Percentiles rank a stretch among this genome's conserved stretches.
Evolutionary conservation across 768 basidiomycete genomes (phyloP).

Genomic region (Tricholoma saponaceum): DNA sequence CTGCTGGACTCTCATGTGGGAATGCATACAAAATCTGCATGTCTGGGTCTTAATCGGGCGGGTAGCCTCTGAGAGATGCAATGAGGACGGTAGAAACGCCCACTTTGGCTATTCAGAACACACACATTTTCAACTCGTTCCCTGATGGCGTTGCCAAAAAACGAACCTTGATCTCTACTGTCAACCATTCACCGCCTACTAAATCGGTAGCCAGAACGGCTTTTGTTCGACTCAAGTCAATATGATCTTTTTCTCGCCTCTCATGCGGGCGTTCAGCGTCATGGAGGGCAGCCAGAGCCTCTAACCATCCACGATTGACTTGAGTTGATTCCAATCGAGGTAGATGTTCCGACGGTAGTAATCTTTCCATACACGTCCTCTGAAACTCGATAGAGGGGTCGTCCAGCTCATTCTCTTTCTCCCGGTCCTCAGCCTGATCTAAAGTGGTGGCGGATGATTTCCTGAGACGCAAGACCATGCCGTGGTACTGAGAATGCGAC

Average conservation of each 20-base stretch:
- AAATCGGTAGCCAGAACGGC: conserved; percentile 82
- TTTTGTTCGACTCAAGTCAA: conserved; percentile 51
- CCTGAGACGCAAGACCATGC: conserved; percentile 72
- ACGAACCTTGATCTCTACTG: conserved; percentile 89
- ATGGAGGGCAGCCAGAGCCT: conserved; percentile 40
- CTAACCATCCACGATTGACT: conserved; percentile 56
- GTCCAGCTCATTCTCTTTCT: conserved; percentile 26
- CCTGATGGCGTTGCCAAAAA: background rate
- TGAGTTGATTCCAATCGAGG: conserved; percentile 50
- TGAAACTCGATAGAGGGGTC: conserved; percentile 54
- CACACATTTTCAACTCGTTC: background rate
- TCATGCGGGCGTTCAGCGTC: conserved; percentile 51
- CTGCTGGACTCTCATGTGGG: conserved; percentile 42
- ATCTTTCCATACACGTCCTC: conserved; percentile 51
- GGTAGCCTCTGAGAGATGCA: conserved; percentile 58
- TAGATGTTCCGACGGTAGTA: conserved; percentile 61
- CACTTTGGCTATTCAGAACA: conserved; percentile 82
- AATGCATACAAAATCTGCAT: conserved; percentile 93
- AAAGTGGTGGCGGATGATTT: conserved; percentile 38
- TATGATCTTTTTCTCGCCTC: conserved; percentile 50
- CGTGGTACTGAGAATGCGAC: conserved; percentile 43
- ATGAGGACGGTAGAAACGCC: conserved; percentile 77
- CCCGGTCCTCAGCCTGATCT: background rate
- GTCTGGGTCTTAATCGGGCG: conserved; percentile 58
- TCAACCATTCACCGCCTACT: conserved; percentile 57